Evolutionary conservation across 2,329 filamentous ascomycete genomes (phyloP).

Genomic region (Bipolaris sorokiniana): DNA sequence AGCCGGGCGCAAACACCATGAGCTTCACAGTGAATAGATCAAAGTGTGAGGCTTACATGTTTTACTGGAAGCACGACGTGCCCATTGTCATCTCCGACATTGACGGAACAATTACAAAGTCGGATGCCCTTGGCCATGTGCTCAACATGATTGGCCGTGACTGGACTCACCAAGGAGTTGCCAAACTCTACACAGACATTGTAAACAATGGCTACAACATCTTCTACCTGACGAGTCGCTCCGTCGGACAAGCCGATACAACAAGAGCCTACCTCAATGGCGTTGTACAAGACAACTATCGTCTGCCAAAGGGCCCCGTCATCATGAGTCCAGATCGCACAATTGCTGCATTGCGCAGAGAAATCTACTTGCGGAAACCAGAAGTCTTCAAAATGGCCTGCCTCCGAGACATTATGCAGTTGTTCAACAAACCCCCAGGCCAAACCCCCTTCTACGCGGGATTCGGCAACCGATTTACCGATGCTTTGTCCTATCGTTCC

Average conservation of each 20-base stretch:
- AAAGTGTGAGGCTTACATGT: slow-evolving; percentile 91
- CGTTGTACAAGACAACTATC: slow-evolving; percentile 85
- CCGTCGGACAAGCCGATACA: slow-evolving; percentile 89
- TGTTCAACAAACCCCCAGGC: slow-evolving; percentile 70
- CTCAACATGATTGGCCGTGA: slow-evolving; percentile 96
- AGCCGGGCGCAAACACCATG: slow-evolving; percentile 87
- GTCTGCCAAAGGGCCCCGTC: slow-evolving; percentile 85
- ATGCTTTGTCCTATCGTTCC: slow-evolving; percentile 92
- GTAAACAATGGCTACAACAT: slow-evolving; percentile 97
- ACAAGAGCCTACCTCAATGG: slow-evolving; percentile 90
- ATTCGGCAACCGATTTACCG: slow-evolving; percentile 94
- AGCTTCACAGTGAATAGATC: slow-evolving; percentile 96
- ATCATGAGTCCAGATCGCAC: slow-evolving; percentile 95
- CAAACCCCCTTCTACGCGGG: slow-evolving; percentile 92
- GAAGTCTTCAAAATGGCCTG: slow-evolving; percentile 99
- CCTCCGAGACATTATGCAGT: slow-evolving; percentile 85
- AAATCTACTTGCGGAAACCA: slow-evolving; percentile 93
- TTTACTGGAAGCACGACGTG: slow-evolving; percentile 86
- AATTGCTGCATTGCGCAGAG: slow-evolving; percentile 87
- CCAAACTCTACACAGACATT: slow-evolving; percentile 97
- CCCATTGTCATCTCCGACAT: slow-evolving; percentile 99
- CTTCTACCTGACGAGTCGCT: slow-evolving; percentile 94
- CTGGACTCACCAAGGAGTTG: slow-evolving; percentile 96
- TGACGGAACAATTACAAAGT: slow-evolving; percentile 98
- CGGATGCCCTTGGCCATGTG: slow-evolving; percentile 90